Base-by-base conservation (phyloP, 1,139 yeast species). In the Hemisphaericaspora lyxosophila region DNA sequence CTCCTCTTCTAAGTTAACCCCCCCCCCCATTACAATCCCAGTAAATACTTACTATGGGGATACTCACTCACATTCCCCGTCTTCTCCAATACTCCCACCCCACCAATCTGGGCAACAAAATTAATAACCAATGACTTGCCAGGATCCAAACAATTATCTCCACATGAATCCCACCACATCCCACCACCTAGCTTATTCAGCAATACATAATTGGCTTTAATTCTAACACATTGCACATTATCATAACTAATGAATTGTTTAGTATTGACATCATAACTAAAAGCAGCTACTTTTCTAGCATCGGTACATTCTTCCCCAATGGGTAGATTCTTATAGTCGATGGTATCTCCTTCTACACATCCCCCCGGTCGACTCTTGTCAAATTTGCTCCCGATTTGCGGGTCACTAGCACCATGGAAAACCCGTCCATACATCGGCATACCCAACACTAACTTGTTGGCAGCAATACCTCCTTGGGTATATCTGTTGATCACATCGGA, bases 91-190 rank as follows among this genome's bases (percentile, higher is more conserved):
- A 6, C 40, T 0, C 36, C 41, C 2, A 37, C 13, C 2, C 75
- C 74, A 3, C 75, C 75, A 14, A 77, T 39, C 32, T 59, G 68
- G 20, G 63, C 57, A 19, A 72, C 71, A 57, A 74, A 78, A 19
- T 53, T 61, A 14, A 45, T 39, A 5, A 80, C 54, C 26, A 79
- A 54, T 1, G 78, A 70, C 29, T 66, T 53, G 0, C 54, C 44
- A 2, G 52, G 48, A 22, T 62, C 53, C 1, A 39, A 27, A 15
- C 53, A 45, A n/a, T n/a, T n/a, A 52, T 88, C 96, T 0, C 95
- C 96, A 39, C 82, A 72, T 0, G 95, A 83, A 52, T 89, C 96
- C 97, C 97, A 92, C 83, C 88, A 89, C 80, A 92, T 82, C 0
- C 87, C 96, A 1, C 97, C 97, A 0, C 83, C 95, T 7, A 88